Percentiles rank a stretch among this genome's conserved stretches.
Evolutionary conservation across 2,329 filamentous ascomycete species (phyloP).

Genomic region (Stagonosporopsis chrysanthemi): DNA sequence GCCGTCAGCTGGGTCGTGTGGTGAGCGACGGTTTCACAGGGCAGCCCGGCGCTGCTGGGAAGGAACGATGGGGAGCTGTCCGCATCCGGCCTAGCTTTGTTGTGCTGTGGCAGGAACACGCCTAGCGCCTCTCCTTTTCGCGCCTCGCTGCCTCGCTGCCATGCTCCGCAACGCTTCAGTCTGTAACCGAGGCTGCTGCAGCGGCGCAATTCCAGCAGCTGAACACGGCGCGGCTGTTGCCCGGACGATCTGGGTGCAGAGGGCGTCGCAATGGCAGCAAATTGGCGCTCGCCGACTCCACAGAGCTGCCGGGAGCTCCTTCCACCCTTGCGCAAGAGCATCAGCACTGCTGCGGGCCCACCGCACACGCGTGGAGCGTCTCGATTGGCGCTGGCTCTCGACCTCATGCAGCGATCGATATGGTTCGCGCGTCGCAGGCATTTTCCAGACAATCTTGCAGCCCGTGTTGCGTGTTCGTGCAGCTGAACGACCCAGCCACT

Average conservation of each 20-base stretch:
- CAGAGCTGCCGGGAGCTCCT: constrained; percentile 27
- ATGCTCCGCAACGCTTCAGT: constrained; percentile 14
- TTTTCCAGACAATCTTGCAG: constrained; percentile 35
- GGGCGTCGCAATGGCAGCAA: constrained; percentile 23
- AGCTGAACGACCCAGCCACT: constrained; percentile 35
- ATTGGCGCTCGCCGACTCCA: constrained; percentile 18
- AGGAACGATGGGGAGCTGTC: constrained; percentile 33
- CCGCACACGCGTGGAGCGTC: constrained; percentile 38
- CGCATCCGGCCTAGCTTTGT: constrained; percentile 30
- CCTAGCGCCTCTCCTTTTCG: constrained; percentile 31
- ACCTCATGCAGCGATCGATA: constrained; percentile 20
- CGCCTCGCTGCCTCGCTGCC: constrained; percentile 12
- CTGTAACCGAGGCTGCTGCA: constrained; percentile 36
- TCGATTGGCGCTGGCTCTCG: constrained; percentile 37
- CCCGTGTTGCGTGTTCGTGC: constrained; percentile 35
- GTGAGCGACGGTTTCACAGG: constrained; percentile 36
- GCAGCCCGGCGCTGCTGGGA: constrained; percentile 28
- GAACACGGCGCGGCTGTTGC: constrained; percentile 35
- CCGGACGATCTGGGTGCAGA: constrained; percentile 28
- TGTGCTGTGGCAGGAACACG: constrained; percentile 30
- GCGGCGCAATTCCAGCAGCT: constrained; percentile 25
- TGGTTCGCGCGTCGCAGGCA: constrained; percentile 34
- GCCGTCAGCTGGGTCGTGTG: constrained; percentile 36
- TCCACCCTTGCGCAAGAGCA: constrained; percentile 7
- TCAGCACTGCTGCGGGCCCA: constrained; percentile 19